Evolutionary conservation across 495 filamentous ascomycete genomes (phyloP).

Genomic region (Daldinia grandis): DNA sequence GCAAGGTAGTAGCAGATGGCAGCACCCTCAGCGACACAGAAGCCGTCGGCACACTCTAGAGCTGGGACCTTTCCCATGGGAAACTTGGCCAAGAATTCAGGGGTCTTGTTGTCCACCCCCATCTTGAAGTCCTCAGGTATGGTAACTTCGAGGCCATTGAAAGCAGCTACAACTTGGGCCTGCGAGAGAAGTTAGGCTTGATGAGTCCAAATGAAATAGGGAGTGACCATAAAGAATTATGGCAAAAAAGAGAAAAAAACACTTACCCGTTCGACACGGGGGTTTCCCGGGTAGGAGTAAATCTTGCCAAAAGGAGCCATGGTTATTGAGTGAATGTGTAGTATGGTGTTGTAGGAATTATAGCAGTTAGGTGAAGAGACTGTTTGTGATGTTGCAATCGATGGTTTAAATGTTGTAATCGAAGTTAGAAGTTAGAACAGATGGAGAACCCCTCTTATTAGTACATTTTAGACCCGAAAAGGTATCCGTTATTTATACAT

Average conservation of each 20-base stretch:
- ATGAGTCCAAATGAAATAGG: neutral
- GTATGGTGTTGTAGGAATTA: neutral
- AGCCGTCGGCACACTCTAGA: slow-evolving; percentile 63
- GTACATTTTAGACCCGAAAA: neutral
- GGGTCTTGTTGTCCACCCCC: slow-evolving; percentile 56
- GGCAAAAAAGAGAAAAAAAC: no score
- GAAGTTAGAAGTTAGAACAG: neutral
- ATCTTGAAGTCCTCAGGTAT: slow-evolving; percentile 52
- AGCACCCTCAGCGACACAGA: slow-evolving; percentile 59
- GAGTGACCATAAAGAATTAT: neutral
- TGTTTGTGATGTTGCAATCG: slow-evolving; percentile 25
- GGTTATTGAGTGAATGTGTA: slow-evolving; percentile 23
- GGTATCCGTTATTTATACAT: slow-evolving; percentile 24
- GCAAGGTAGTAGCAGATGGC: slow-evolving; percentile 66
- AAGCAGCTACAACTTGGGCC: slow-evolving; percentile 60
- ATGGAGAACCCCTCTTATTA: neutral
- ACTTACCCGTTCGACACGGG: slow-evolving; percentile 60
- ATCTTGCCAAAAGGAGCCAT: slow-evolving; percentile 66
- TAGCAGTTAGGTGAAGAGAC: neutral
- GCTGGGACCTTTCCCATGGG: slow-evolving; percentile 68
- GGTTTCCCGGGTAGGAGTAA: slow-evolving; percentile 57
- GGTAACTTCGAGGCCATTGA: slow-evolving; percentile 60
- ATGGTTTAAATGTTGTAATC: slow-evolving; percentile 36
- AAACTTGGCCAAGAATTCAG: slow-evolving; percentile 67
- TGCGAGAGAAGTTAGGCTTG: slow-evolving; percentile 35